Evolutionary conservation across 495 filamentous ascomycete species (phyloP).

Genomic region (Mycothermus thermophilus): DNA sequence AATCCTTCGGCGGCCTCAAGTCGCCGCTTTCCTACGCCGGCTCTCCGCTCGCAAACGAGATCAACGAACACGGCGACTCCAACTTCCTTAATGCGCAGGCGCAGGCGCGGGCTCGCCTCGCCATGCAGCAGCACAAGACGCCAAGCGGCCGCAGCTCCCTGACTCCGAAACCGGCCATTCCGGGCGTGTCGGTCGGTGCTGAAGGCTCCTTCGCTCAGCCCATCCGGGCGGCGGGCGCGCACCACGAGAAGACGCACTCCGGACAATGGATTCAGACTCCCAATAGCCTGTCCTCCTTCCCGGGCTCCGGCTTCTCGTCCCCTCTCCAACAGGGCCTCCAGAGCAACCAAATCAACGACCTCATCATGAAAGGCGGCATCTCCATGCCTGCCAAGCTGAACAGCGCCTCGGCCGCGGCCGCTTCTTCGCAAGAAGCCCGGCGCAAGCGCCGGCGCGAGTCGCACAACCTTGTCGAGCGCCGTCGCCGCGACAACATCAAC

Average conservation of each 20-base stretch:
- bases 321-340: slow-evolving; percentile 39
- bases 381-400: slow-evolving; percentile 41
- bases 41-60: slow-evolving; percentile 39
- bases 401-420: slow-evolving; percentile 22
- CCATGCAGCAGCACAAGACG: slow-evolving; percentile 41
- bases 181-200: slow-evolving; percentile 22
- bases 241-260: slow-evolving; percentile 70
- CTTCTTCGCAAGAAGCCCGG: slow-evolving; percentile 81
- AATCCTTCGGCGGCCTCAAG: slow-evolving; percentile 37
- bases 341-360: slow-evolving; percentile 35
- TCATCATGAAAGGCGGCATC: slow-evolving; percentile 38
- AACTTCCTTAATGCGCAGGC: slow-evolving; percentile 43
- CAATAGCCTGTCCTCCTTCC: slow-evolving; percentile 62
- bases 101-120: slow-evolving; percentile 38
- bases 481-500: slow-evolving; percentile 94
- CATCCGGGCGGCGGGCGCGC: slow-evolving; percentile 49
- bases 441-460: slow-evolving; percentile 78
- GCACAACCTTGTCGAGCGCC: slow-evolving; percentile 90
- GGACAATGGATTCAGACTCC: slow-evolving; percentile 68
- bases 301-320: slow-evolving; percentile 69
- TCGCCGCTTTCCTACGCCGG: slow-evolving; percentile 37
- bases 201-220: slow-evolving; percentile 54
- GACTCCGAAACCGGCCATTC: slow-evolving; percentile 49
- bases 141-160: no score
- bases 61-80: slow-evolving; percentile 42